Conservation (phyloP, 106 monocot species). For the Dendrobium catenatum region DNA sequence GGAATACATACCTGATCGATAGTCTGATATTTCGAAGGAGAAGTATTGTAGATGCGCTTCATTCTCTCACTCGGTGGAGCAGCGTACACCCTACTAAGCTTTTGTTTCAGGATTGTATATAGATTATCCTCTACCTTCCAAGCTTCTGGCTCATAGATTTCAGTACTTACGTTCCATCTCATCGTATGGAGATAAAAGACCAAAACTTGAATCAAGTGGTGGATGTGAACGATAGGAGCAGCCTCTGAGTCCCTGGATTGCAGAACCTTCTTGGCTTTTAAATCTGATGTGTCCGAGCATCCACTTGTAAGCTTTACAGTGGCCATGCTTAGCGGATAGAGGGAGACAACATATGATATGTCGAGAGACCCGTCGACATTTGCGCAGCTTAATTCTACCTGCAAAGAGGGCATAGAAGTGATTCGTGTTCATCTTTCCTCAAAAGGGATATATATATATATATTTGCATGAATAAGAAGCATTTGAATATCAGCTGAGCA, state of each 20-base stretch:
- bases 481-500: no score
- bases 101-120: conserved; percentile 46
- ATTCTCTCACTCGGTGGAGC: conserved; percentile 72
- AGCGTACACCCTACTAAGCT: conserved; percentile 69
- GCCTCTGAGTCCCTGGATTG: conserved; percentile 68
- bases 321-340: conserved; percentile 75
- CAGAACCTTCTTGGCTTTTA: conserved; percentile 40
- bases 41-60: conserved; percentile 66
- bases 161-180: conserved; percentile 33
- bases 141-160: conserved; percentile 4
- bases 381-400: conserved; percentile 88
- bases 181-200: conserved; percentile 61
- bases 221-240: conserved; percentile 64
- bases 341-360: conserved; percentile 65
- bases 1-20: conserved; percentile 58
- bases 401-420: neutral
- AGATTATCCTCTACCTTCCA: conserved; percentile 73
- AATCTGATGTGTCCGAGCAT: conserved; percentile 75
- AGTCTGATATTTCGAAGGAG: conserved; percentile 77
- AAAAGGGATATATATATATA: no score
- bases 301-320: conserved; percentile 33
- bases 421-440: no score
- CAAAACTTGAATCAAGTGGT: conserved; percentile 48
- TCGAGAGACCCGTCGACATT: conserved; percentile 70
- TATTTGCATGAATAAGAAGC: no score